Percentiles rank a stretch among this genome's conserved stretches.
phyloP scores from a whole-genome alignment of 2,329 filamentous ascomycete species.

The Beauveria bassiana region DNA sequence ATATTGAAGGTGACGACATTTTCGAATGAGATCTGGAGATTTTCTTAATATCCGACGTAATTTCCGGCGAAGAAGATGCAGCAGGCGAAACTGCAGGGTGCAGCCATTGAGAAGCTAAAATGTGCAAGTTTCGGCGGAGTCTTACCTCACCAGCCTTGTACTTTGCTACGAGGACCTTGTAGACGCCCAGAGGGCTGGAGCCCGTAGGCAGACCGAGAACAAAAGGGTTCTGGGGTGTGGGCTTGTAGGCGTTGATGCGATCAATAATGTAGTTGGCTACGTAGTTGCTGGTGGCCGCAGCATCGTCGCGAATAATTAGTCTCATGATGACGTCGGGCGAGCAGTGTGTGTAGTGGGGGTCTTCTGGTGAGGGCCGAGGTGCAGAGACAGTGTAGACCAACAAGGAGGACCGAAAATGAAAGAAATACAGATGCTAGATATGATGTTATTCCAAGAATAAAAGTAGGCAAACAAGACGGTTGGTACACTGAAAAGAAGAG shows the following conservation, averaged over 20 bases:
- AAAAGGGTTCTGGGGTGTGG: conserved; percentile 65
- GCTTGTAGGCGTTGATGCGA: conserved; percentile 69
- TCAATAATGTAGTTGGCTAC: conserved; percentile 78
- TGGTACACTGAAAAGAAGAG: conserved; percentile 10
- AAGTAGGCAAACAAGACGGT: not conserved
- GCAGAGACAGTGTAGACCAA: not conserved
- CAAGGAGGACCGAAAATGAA: not conserved
- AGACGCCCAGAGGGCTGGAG: conserved; percentile 71
- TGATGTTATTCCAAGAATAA: not conserved
- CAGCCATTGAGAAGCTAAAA: not conserved
- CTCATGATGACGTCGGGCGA: conserved; percentile 48
- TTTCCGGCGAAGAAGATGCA: too few species aligned
- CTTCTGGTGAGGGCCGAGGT: not conserved
- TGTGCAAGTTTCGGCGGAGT: not conserved
- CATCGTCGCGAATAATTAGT: conserved; percentile 73
- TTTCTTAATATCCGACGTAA: not conserved
- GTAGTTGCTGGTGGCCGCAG: conserved; percentile 61
- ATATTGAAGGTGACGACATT: conserved; percentile 92
- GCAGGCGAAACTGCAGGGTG: too few species aligned
- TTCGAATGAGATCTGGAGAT: conserved; percentile 64
- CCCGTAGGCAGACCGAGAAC: conserved; percentile 79
- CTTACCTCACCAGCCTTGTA: conserved; percentile 57
- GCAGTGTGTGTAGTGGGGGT: not conserved
- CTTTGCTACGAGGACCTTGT: conserved; percentile 64
- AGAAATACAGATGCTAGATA: not conserved